A percentile compares a stretch with the other conserved stretches of the same genome.
Evolutionary conservation across 2,329 filamentous ascomycete species (phyloP).

Genomic region (Cladosporium velox): DNA sequence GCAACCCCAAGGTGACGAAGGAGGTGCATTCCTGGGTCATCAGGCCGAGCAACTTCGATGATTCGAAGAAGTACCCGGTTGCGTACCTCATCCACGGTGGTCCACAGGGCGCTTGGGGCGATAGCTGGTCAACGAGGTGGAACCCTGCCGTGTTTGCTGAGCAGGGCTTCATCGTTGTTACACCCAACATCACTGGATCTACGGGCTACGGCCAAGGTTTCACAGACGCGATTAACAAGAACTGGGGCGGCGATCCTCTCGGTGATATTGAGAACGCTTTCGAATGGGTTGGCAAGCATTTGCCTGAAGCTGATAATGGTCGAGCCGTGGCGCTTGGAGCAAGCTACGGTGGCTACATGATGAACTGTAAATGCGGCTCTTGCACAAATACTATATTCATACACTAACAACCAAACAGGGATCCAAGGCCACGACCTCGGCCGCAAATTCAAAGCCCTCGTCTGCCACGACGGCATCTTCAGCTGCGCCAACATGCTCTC

Average conservation of each 20-base stretch:
- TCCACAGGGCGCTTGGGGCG: conserved; percentile 33
- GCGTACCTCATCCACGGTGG: conserved; percentile 38
- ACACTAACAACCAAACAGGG: conserved; percentile 49
- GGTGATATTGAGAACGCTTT: conserved; percentile 77
- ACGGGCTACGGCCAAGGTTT: conserved; percentile 36
- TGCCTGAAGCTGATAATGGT: conserved; percentile 68
- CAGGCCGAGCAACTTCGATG: conserved; percentile 33
- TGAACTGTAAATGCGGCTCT: conserved; percentile 45
- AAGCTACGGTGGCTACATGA: conserved; percentile 75
- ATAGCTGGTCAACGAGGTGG: conserved; percentile 34
- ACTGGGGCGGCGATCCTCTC: conserved; percentile 87
- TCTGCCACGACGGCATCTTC: conserved; percentile 68
- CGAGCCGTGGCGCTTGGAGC: conserved; percentile 74
- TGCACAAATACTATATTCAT: conserved; percentile 37
- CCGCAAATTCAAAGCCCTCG: conserved; percentile 81
- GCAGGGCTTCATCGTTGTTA: conserved; percentile 37
- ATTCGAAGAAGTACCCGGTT: conserved; percentile 34
- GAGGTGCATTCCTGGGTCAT: conserved; percentile 64
- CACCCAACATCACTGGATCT: conserved; percentile 35
- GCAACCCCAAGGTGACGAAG: conserved; percentile 52
- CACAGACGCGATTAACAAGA: conserved; percentile 68
- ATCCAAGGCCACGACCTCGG: conserved; percentile 84
- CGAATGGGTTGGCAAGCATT: conserved; percentile 67
- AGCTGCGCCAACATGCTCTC: conserved; percentile 34
- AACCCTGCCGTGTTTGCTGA: conserved; percentile 36